phyloP scores from a whole-genome alignment of 257 asterid genomes.

The Penstemon eatonii region DNA sequence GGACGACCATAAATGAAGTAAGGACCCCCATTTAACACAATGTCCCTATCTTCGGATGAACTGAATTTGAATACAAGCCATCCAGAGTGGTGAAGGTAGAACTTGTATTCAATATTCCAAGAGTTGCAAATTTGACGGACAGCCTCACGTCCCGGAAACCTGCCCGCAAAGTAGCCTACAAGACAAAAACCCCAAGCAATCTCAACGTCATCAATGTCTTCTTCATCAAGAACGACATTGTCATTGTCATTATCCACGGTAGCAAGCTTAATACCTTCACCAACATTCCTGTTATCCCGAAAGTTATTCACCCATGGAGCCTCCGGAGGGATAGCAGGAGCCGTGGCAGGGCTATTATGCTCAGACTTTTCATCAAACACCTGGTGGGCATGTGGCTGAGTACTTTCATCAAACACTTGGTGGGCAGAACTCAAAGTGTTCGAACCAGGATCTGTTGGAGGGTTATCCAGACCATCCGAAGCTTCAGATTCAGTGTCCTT shows the following conservation, averaged over 20 bases:
- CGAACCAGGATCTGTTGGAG: no score
- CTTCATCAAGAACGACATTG: not conserved
- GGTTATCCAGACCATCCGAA: no score
- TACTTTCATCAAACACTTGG: no score
- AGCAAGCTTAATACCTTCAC: not conserved
- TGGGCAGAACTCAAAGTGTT: no score
- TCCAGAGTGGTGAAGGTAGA: not conserved
- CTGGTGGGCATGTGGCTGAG: no score
- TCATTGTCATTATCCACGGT: not conserved
- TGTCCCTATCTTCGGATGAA: not conserved
- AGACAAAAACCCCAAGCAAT: no score
- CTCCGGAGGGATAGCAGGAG: no score
- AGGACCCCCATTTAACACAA: not conserved
- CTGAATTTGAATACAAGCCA: not conserved
- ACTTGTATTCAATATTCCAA: not conserved
- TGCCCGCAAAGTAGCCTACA: not conserved
- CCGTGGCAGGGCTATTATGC: no score
- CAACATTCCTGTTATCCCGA: not conserved
- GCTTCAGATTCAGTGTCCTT: no score
- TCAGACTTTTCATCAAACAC: no score
- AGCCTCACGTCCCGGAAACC: not conserved
- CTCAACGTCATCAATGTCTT: not conserved
- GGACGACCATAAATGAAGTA: not conserved
- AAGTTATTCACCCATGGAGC: not conserved
- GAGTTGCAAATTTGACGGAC: not conserved